Evolutionary conservation across 352 stramenopile species (phyloP), one percentile per base, ranked within the genome.

Genomic region (Elongisporangium senticosum): DNA sequence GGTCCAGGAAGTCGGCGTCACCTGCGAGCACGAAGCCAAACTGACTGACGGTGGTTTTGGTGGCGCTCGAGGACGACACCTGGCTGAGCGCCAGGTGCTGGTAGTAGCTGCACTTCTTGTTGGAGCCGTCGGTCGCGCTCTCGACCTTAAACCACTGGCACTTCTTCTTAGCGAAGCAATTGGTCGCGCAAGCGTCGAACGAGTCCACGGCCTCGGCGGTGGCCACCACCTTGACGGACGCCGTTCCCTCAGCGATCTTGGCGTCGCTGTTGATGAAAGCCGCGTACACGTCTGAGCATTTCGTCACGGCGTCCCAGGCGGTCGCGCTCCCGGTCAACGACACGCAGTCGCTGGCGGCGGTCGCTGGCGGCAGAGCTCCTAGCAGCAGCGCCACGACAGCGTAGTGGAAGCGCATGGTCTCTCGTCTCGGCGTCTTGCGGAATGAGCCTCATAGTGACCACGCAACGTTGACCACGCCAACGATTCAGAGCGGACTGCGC

Each of bases 131-230:
- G 22, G 50, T 50, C 33, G 43, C 54, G 61, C 55, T 58, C 24
- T 28, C 49, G 51, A 71, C 48, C 58, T 68, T 71, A 55, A 74
- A 74, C 56, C 59, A 74, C 51, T 74, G 63, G 55, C 67, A 74
- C 21, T 71, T 68, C 26, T 64, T 69, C 53, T 59, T 59, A 51
- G 58, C 28, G 48, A 71, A 67, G 55, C 67, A 74, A 23, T 64
- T 71, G 37, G 53, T 58, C 15, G 67, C 67, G 50, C 67, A 74
- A 6, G 58, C 63, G 10, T 74, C 63, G n/a, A 71, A 26, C 5
- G 59, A 58, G 4, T 52, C 33, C 7, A 70, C 63, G 3, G 55
- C 49, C 23, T 43, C 37, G 0, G 59, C 43, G 3, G 55, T 65
- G 33, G 49, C 53, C 26, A 40, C 26, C n/a, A 62, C 51, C 40